Conservation (phyloP, 1,139 yeast genomes). For the Yamadazyma membranifaciens region DNA sequence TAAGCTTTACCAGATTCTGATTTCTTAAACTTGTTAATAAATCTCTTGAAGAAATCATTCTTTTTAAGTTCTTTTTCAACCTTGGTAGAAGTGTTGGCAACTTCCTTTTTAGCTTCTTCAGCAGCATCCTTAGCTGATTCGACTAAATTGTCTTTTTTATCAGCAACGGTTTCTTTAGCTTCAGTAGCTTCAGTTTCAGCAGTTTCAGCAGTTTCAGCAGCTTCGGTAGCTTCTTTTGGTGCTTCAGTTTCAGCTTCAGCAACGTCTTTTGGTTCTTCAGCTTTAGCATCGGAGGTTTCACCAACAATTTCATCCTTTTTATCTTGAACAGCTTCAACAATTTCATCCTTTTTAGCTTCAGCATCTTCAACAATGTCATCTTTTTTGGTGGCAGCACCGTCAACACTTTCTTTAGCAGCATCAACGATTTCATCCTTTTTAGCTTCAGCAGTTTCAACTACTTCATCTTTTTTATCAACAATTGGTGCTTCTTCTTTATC, state of each 20-base stretch:
- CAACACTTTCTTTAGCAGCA: conserved; percentile 7
- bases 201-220: conserved; percentile 3
- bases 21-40: conserved; percentile 48
- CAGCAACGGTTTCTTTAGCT: conserved; percentile 14
- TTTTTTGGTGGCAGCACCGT: not conserved
- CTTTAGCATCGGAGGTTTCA: conserved; percentile 15
- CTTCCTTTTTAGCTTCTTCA: conserved; percentile 31
- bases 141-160: conserved; percentile 13
- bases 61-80: conserved; percentile 41
- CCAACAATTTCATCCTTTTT: conserved; percentile 8
- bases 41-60: conserved; percentile 51
- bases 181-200: conserved; percentile 18
- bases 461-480: conserved; percentile 16
- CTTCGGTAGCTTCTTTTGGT: conserved; percentile 8
- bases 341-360: conserved; percentile 13
- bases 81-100: conserved; percentile 25
- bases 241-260: conserved; percentile 10
- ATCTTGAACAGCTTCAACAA: conserved; percentile 11
- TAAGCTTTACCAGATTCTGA: conserved; percentile 35
- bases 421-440: conserved; percentile 11
- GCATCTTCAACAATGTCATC: conserved; percentile 15
- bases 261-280: conserved; percentile 14
- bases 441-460: conserved; percentile 14
- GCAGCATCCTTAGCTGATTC: conserved; percentile 15
- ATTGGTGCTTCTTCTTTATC: conserved; percentile 26